phyloP scores from a whole-genome alignment of 2,329 filamentous ascomycete species.

The Setomelanomma holmii region DNA sequence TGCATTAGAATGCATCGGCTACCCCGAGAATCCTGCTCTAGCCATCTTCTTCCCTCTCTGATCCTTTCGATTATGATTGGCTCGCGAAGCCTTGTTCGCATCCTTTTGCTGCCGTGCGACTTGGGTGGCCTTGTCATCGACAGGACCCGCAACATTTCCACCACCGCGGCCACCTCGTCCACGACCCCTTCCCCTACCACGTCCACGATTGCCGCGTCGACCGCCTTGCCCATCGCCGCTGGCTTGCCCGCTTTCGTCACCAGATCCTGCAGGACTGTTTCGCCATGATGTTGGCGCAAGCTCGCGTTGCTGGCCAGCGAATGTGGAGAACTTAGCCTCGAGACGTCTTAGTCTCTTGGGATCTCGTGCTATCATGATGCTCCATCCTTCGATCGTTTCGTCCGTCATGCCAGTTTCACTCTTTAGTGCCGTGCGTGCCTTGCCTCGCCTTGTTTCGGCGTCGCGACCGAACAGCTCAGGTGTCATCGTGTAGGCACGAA shows the following conservation, averaged over 20 bases:
- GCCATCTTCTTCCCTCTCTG: constrained; percentile 69
- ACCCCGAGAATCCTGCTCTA: constrained; percentile 60
- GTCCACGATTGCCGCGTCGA: constrained; percentile 11
- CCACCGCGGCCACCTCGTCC: constrained; percentile 48
- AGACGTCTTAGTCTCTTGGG: constrained; percentile 71
- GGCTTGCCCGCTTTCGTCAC: constrained; percentile 58
- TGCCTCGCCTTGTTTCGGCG: constrained; percentile 70
- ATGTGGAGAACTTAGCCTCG: constrained; percentile 72
- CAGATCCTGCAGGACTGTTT: constrained; percentile 60
- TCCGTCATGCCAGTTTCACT: constrained; percentile 87
- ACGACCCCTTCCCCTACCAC: constrained; percentile 35
- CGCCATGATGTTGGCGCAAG: constrained; percentile 70
- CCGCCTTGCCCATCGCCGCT: constrained; percentile 53
- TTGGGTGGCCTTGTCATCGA: constrained; percentile 75
- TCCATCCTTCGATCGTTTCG: constrained; percentile 94
- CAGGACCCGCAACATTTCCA: constrained; percentile 67
- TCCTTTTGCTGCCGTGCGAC: constrained; percentile 78
- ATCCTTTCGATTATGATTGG: constrained; percentile 87
- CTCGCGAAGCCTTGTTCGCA: constrained; percentile 78
- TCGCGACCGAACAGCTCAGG: constrained; percentile 75
- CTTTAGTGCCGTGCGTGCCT: constrained; percentile 69
- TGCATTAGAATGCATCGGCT: constrained; percentile 6
- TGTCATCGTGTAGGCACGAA: constrained; percentile 71
- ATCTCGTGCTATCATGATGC: constrained; percentile 80
- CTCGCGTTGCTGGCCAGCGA: constrained; percentile 70